Evolutionary conservation across 2,329 filamentous ascomycete species (phyloP).

Genomic region (Cladosporium sp.): DNA sequence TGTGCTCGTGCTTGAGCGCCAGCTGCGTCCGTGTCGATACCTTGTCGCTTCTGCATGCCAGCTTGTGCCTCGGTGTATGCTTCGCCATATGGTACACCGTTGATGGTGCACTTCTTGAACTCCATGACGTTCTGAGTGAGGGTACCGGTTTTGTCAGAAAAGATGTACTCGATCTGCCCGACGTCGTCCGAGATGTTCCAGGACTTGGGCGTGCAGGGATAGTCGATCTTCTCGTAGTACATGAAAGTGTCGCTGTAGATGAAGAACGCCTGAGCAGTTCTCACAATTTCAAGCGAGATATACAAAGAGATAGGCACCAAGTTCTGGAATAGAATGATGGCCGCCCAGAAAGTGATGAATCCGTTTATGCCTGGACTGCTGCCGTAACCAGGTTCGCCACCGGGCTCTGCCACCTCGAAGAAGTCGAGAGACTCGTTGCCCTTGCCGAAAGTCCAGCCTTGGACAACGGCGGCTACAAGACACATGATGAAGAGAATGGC

Average conservation of each 20-base stretch:
- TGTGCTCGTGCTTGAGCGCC: conserved; percentile 70
- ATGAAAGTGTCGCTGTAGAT: conserved; percentile 95
- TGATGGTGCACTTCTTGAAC: conserved; percentile 97
- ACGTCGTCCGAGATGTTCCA: conserved; percentile 99
- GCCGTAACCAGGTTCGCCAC: conserved; percentile 49
- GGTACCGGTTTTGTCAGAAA: conserved; percentile 91
- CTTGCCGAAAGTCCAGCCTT: conserved; percentile 79
- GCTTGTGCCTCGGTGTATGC: conserved; percentile 97
- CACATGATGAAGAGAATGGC: conserved; percentile 87
- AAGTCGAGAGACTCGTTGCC: conserved; percentile 72
- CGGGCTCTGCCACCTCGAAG: conserved; percentile 86
- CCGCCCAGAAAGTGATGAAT: conserved; percentile 96
- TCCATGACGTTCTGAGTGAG: conserved; percentile 96
- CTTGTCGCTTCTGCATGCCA: conserved; percentile 90
- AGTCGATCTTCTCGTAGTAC: conserved; percentile 95
- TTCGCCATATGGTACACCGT: conserved; percentile 94
- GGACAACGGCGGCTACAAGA: conserved; percentile 77
- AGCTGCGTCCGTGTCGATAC: conserved; percentile 83
- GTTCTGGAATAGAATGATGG: conserved; percentile 94
- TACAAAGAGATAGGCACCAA: conserved; percentile 98
- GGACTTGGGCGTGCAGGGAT: conserved; percentile 93
- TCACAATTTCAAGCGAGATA: conserved; percentile 94
- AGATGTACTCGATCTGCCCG: conserved; percentile 98
- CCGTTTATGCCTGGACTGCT: conserved; percentile 75
- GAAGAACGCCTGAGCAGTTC: conserved; percentile 90